Base-by-base conservation (phyloP, 805 yeast species). In the Starmerella scarabaei region DNA sequence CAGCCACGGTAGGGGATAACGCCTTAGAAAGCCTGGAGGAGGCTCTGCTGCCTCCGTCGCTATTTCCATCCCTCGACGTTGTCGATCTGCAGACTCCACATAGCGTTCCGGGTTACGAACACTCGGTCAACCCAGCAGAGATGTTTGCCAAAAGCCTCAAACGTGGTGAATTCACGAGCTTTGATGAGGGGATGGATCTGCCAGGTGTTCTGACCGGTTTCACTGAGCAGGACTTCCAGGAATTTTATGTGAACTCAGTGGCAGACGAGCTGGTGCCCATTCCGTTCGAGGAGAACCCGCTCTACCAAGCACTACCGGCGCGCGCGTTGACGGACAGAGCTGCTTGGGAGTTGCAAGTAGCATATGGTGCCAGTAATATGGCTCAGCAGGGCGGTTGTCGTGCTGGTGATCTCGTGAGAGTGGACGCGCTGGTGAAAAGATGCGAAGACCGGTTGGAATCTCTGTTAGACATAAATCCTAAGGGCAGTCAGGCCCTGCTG, bases 201-300 rank as follows among this genome's bases (percentile, higher is more conserved):
- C 17, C 18, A n/a, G 31, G 31, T 14, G 15, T 32, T 14, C 26
- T 32, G 5, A 16, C 35, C n/a, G 27, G 18, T 14, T 16, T 12
- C 8, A 30, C 41, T 2, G 48, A 43, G 18, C 62, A 72, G 36
- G 75, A 73, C 39, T 62, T 75, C 17, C 73, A 80, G 59, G 74
- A 75, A 45, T 75, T 75, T 46, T 81, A 72, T 64, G 58, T 73
- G 7, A 64, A 73, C 37, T 70, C 72, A 12, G 78, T 82, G 0
- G 71, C 86, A 1, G 66, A 65, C 28, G 61, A 68, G 20, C 63
- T 80, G 16, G 81, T 77, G 5, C 85, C 86, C 0, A 75, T 80
- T 0, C 82, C 82, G 8, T 76, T 75, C 50, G 62, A 58, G 17
- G 73, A 71, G 14, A 76, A 78, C 49, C 93, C 93, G 0, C 80